phyloP scores from a whole-genome alignment of 106 monocot species.

The Iris macrosiphon region DNA sequence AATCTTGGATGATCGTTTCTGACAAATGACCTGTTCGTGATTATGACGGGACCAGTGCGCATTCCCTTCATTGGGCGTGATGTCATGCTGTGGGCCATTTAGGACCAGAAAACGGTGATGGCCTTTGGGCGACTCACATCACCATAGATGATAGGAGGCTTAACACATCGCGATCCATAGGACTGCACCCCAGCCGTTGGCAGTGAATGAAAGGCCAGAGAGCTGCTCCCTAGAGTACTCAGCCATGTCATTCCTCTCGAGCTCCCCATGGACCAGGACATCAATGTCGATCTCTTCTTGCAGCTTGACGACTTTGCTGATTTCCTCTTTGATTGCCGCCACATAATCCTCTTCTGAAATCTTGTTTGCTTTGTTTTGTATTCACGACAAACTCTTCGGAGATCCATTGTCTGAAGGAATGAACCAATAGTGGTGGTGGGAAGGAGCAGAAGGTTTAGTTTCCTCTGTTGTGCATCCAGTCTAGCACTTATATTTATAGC shows the following conservation, averaged over 20 bases:
- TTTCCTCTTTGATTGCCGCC: constrained; percentile 22
- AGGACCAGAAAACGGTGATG: constrained; percentile 30
- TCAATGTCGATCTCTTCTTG: constrained; percentile 20
- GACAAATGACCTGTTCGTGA: constrained; percentile 26
- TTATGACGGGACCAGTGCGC: constrained; percentile 23
- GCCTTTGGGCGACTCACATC: constrained; percentile 29
- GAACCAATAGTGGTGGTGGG: constrained; percentile 13
- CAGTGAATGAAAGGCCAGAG: constrained; percentile 20
- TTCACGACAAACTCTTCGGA: constrained; percentile 22
- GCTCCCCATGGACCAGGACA: constrained; percentile 24
- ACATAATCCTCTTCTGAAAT: constrained; percentile 24
- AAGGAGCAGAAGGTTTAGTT: constrained; percentile 7
- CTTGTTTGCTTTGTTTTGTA: constrained; percentile 21
- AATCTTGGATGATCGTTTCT: constrained; percentile 25
- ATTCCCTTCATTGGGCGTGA: constrained; percentile 31
- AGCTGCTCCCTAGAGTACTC: constrained; percentile 27
- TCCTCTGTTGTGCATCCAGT: no score
- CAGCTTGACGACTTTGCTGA: constrained; percentile 24
- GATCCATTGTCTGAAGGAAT: constrained; percentile 19
- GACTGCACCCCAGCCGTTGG: constrained; percentile 27
- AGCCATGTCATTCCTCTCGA: constrained; percentile 29
- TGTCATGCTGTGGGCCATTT: constrained; percentile 24
- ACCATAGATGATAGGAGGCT: constrained; percentile 25
- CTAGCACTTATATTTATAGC: no score
- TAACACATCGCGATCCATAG: constrained; percentile 27